These are phyloP conservation scores for Mortierella sp. DNA, from an alignment of 371 early-diverging fungal genomes.

Conservation along the genomic window DNA sequence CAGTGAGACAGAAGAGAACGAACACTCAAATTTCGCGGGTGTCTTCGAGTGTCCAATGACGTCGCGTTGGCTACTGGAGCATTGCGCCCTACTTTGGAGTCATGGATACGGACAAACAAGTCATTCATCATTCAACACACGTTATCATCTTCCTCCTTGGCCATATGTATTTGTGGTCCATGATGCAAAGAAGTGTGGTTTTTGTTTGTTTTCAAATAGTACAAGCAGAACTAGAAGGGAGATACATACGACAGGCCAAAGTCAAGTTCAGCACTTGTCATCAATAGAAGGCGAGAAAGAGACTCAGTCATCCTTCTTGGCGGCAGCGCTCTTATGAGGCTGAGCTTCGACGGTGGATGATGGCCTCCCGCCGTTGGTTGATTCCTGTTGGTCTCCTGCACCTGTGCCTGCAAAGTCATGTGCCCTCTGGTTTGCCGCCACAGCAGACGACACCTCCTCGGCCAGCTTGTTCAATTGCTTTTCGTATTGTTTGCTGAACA, in stretches of 20 bases:
- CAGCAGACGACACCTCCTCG: constrained; percentile 49
- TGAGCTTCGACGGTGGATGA: neutral
- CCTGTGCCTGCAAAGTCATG: constrained; percentile 11
- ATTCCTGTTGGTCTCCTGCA: neutral
- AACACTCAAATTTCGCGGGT: neutral
- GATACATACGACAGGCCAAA: neutral
- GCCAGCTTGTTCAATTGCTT: constrained; percentile 64
- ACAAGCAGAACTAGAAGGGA: neutral
- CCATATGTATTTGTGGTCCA: neutral
- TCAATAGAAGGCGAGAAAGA: neutral
- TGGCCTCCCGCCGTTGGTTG: constrained; percentile 3
- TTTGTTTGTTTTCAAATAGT: neutral
- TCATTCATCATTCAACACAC: too few relatives aligned
- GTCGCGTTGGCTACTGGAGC: neutral
- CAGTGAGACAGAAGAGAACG: neutral
- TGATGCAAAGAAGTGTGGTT: neutral
- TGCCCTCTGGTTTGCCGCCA: constrained; percentile 43
- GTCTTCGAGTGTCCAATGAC: neutral
- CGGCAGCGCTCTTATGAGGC: constrained; percentile 17
- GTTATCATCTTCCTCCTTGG: too few relatives aligned
- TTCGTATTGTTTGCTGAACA: constrained; percentile 75
- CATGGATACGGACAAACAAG: too few relatives aligned
- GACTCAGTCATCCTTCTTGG: constrained; percentile 42
- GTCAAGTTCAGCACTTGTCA: neutral
- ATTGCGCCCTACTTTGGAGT: neutral